A percentile compares a stretch with the other conserved stretches of the same genome.
Conservation (phyloP, 2,329 filamentous ascomycete genomes). For the Trichothecium sympodiale region DNA sequence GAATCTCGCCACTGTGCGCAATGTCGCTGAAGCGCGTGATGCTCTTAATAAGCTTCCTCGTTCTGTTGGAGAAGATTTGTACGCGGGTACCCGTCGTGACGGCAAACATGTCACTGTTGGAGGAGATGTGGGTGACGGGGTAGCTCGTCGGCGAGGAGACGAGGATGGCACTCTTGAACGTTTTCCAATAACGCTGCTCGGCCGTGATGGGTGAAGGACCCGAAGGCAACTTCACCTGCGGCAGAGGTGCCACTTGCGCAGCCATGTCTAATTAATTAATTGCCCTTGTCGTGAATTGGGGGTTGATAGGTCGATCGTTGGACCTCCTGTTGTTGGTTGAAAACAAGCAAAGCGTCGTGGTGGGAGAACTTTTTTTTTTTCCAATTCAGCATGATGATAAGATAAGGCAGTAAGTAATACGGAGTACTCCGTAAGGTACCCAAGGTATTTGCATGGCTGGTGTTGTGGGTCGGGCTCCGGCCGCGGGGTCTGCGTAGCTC, state of each 20-base stretch:
- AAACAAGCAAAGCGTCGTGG: not conserved
- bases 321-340: slow-evolving; percentile 4
- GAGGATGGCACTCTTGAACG: slow-evolving; percentile 83
- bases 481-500: not conserved
- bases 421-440: no score
- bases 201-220: slow-evolving; percentile 76
- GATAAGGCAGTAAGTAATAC: slow-evolving; percentile 2
- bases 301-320: not conserved
- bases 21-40: slow-evolving; percentile 90
- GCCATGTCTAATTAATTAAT: slow-evolving; percentile 54
- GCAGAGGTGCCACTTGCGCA: slow-evolving; percentile 70
- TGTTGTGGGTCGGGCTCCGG: slow-evolving; percentile 2
- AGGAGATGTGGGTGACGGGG: slow-evolving; percentile 83
- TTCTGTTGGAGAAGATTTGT: slow-evolving; percentile 87
- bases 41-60: slow-evolving; percentile 83
- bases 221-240: slow-evolving; percentile 70
- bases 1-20: slow-evolving; percentile 79
- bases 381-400: slow-evolving; percentile 1
- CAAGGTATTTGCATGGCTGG: not conserved
- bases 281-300: slow-evolving; percentile 4
- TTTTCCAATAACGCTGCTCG: slow-evolving; percentile 93
- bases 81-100: slow-evolving; percentile 91
- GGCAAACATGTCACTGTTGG: slow-evolving; percentile 67
- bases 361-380: slow-evolving; percentile 3
- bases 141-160: slow-evolving; percentile 85